phyloP scores from a whole-genome alignment of 2,329 filamentous ascomycete genomes.

The Proliferodiscus dingleyae region DNA sequence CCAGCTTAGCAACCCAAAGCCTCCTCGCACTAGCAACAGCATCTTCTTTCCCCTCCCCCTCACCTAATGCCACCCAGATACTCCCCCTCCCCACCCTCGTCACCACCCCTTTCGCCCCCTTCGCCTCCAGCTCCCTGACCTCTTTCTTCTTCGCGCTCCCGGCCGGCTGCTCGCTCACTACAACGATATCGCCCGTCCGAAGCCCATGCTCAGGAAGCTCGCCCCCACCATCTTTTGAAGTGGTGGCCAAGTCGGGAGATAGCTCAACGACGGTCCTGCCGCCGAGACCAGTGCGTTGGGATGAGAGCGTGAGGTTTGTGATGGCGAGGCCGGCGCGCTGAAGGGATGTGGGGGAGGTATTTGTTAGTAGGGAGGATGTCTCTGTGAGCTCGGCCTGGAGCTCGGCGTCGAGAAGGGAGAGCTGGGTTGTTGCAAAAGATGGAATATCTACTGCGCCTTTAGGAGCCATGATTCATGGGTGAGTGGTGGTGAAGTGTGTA shows the following conservation, averaged over 20 bases:
- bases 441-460: constrained; percentile 49
- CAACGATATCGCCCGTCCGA: constrained; percentile 71
- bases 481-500: not conserved
- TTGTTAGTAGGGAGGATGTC: constrained; percentile 61
- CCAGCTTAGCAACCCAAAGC: constrained; percentile 62
- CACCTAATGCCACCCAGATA: constrained; percentile 66
- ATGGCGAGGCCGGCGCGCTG: constrained; percentile 75
- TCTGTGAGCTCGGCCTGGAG: constrained; percentile 68
- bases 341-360: constrained; percentile 63
- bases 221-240: constrained; percentile 34
- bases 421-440: constrained; percentile 66
- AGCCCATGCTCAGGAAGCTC: constrained; percentile 72
- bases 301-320: constrained; percentile 67
- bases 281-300: constrained; percentile 81
- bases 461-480: constrained; percentile 32
- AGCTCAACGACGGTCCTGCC: constrained; percentile 89
- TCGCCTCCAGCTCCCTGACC: constrained; percentile 64
- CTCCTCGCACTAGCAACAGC: constrained; percentile 32
- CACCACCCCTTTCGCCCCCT: constrained; percentile 66
- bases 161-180: constrained; percentile 68
- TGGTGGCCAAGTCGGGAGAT: constrained; percentile 64
- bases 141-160: constrained; percentile 58
- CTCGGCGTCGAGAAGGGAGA: constrained; percentile 65
- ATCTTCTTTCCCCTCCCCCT: constrained; percentile 51
- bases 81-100: constrained; percentile 53